Evolutionary conservation across 2,329 filamentous ascomycete genomes (phyloP), one percentile per base, ranked within the genome.

Genomic region (Aspergillus flavus): DNA sequence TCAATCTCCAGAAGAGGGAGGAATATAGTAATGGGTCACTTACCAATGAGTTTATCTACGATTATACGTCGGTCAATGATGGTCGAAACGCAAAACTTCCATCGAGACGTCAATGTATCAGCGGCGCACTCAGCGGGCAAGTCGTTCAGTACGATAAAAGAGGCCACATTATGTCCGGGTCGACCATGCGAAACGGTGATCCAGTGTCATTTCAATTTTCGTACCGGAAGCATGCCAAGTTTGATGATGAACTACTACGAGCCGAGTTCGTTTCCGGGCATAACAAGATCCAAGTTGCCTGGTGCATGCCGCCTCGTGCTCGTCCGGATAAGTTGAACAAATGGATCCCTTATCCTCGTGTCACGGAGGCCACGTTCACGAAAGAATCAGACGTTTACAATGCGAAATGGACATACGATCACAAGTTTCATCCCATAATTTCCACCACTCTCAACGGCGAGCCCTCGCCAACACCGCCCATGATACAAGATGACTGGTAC

Each of bases 261-360:
- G 85, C 83, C 0, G 85, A 86, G 62, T 86, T 84, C 63, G 79
- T 81, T 0, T 76, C 86, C 58, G 79, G 82, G 4, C 83, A 86
- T 69, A 82, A 85, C 65, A 84, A 79, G 41, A 82, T 81, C 66
- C 85, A 82, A 16, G 83, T 86, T 1, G 81, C 82, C 28, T 86
- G 84, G 84, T 84, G 81, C 67, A 82, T 82, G 34, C 82, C 84
- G 60, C 83, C 83, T 3, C 76, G 79, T 32, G 79, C 78, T 21
- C 81, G 82, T 65, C 79, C 81, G 3, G 81, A 85, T 64, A 84
- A 83, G 70, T 76, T 82, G 61, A 82, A 86, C 55, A 78, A 80
- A 57, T 86, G 84, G 83, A 85, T 86, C 57, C 84, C 84, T 6
- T 82, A 84, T 65, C 80, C 84, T n/a, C 83, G 83, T 57, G 82